Conservation (phyloP, 768 basidiomycete genomes). For the Thelephora ganbajun region DNA sequence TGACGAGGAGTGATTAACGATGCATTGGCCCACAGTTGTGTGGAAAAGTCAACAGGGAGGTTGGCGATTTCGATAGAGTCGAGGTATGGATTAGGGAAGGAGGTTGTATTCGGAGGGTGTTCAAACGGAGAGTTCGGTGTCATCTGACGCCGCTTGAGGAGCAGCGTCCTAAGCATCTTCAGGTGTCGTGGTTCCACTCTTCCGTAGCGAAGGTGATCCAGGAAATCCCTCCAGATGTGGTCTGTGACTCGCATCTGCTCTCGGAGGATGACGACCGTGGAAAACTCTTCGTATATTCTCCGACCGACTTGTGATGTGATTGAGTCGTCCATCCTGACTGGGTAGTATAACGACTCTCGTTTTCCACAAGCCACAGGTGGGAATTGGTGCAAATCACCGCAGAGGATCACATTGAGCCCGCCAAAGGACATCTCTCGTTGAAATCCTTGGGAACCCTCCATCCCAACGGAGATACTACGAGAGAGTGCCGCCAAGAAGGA, state of each 20-base stretch:
- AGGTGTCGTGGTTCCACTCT: constrained; percentile 14
- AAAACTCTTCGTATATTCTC: constrained; percentile 7
- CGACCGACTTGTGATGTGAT: not conserved
- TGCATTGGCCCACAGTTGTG: constrained; percentile 19
- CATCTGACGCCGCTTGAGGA: constrained; percentile 8
- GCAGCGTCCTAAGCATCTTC: constrained; percentile 13
- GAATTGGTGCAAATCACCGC: constrained; percentile 33
- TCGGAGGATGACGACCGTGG: constrained; percentile 20
- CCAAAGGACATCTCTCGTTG: constrained; percentile 13
- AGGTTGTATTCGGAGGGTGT: not conserved
- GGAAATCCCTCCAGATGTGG: constrained; percentile 16
- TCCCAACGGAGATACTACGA: constrained; percentile 7
- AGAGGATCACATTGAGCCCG: constrained; percentile 25
- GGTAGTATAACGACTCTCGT: constrained; percentile 13
- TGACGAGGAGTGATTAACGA: constrained; percentile 25
- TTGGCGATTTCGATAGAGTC: constrained; percentile 8
- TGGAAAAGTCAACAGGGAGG: constrained; percentile 12
- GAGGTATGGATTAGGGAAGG: not conserved
- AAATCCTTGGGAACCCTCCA: not conserved
- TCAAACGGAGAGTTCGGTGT: not conserved
- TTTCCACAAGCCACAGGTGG: constrained; percentile 20
- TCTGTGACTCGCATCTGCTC: constrained; percentile 24
- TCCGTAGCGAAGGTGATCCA: constrained; percentile 17
- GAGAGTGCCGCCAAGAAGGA: constrained; percentile 12
- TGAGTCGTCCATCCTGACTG: not conserved